Conservation (phyloP, 2,329 filamentous ascomycete genomes). For the Arachnomyces sp. region DNA sequence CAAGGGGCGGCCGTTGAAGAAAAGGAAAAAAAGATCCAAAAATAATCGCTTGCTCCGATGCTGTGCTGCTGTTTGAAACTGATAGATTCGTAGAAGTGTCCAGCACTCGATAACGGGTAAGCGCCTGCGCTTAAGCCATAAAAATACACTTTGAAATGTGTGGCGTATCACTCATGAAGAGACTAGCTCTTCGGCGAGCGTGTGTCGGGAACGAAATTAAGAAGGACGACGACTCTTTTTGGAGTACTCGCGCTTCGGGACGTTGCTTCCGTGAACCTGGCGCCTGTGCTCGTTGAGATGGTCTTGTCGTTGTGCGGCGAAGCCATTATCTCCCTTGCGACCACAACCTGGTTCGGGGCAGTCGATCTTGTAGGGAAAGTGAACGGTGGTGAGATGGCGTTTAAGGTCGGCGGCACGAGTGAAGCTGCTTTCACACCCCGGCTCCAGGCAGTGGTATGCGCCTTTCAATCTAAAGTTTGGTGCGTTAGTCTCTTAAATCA, state of each 20-base stretch:
- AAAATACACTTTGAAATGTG: no score
- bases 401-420: constrained; percentile 43
- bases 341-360: constrained; percentile 38
- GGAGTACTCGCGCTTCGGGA: constrained; percentile 32
- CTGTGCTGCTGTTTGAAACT: no score
- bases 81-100: no score
- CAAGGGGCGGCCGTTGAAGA: no score
- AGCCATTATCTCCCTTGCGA: constrained; percentile 43
- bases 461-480: constrained; percentile 7
- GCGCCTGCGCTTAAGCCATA: no score
- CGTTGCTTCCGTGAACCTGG: constrained; percentile 46
- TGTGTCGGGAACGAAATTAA: no score
- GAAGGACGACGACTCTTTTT: no score
- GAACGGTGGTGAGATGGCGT: constrained; percentile 42
- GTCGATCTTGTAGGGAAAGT: constrained; percentile 36
- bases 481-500: background rate
- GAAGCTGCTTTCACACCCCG: constrained; percentile 28
- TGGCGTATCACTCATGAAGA: no score
- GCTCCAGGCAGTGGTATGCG: constrained; percentile 16
- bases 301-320: constrained; percentile 43
- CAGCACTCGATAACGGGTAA: no score
- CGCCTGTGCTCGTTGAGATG: constrained; percentile 52
- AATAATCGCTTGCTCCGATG: no score
- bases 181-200: no score
- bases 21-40: no score